Evolutionary conservation across 139 green algal species (phyloP).

Genomic region (Picochlorum sp.): DNA sequence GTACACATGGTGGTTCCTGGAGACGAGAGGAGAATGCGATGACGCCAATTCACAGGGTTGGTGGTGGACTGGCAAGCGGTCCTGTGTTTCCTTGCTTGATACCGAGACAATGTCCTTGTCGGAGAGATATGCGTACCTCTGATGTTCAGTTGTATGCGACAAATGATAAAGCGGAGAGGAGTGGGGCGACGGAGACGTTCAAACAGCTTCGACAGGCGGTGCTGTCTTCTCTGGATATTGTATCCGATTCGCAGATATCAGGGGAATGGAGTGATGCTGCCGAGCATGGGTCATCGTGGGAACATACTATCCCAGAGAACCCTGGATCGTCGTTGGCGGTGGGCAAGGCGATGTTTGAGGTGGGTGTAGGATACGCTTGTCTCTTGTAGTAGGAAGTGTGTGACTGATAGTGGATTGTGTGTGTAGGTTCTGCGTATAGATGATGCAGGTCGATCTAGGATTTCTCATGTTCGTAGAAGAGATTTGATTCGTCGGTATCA

Average conservation of each 20-base stretch:
- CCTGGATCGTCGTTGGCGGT: constrained; percentile 2
- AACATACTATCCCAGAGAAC: constrained; percentile 9
- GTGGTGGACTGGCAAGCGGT: no score
- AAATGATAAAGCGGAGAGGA: no score
- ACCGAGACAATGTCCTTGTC: no score
- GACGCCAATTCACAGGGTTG: no score
- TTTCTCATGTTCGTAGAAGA: constrained; percentile 63
- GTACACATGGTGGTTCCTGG: no score
- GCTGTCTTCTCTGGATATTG: constrained; percentile 24
- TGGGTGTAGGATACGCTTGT: not conserved
- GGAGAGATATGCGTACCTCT: no score
- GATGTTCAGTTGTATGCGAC: no score
- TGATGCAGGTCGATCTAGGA: constrained; percentile 40
- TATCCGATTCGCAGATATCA: constrained; percentile 14
- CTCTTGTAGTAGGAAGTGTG: not conserved
- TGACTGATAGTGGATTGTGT: not conserved
- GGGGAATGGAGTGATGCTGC: constrained; percentile 16
- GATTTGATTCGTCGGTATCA: constrained; percentile 73
- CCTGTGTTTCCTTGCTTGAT: no score
- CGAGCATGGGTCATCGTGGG: constrained; percentile 5
- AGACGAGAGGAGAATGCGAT: no score
- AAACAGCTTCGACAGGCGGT: constrained; percentile 31
- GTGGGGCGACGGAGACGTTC: constrained; percentile 21
- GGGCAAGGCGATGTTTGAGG: constrained; percentile 7
- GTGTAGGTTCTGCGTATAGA: constrained; percentile 51